Conservation (phyloP, 306 rosid species). For the Lathyrus oleraceus region DNA sequence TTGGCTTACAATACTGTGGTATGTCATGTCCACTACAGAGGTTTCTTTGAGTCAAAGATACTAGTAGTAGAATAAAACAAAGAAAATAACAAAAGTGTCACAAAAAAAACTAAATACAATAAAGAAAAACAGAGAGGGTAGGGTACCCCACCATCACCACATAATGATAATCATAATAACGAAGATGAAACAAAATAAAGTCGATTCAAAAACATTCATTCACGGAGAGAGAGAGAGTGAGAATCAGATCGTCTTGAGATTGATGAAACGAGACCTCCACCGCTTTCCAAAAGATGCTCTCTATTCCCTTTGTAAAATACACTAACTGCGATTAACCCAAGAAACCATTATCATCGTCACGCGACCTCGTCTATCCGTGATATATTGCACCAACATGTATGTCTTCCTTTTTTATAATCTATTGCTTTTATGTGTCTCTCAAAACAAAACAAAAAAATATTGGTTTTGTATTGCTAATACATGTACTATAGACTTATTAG, state of each 20-base stretch:
- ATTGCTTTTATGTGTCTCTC: too few relatives aligned
- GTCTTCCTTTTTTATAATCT: too few relatives aligned
- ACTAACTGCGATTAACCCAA: constrained; percentile 57
- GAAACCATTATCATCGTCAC: constrained; percentile 32
- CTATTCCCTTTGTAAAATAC: constrained; percentile 52
- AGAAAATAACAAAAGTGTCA: constrained; percentile 34
- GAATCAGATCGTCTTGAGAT: constrained; percentile 37
- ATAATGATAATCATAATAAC: constrained; percentile 11
- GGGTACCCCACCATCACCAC: background rate
- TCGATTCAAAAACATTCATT: constrained; percentile 33
- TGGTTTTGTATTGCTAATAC: too few relatives aligned
- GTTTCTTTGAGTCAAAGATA: constrained; percentile 54
- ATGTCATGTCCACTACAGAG: constrained; percentile 16
- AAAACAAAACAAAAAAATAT: too few relatives aligned
- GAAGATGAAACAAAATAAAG: constrained; percentile 5
- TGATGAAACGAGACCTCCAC: constrained; percentile 80
- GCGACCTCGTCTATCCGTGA: too few relatives aligned
- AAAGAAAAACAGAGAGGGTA: background rate
- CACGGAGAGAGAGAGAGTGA: constrained; percentile 2
- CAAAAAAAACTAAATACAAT: background rate
- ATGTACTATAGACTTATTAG: too few relatives aligned
- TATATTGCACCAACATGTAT: too few relatives aligned
- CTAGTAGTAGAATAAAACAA: constrained; percentile 22
- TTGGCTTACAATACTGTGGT: constrained; percentile 30
- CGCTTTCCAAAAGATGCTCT: constrained; percentile 93